Base-by-base conservation (phyloP, 2,329 filamentous ascomycete genomes). In the Alternaria brassicicola region DNA sequence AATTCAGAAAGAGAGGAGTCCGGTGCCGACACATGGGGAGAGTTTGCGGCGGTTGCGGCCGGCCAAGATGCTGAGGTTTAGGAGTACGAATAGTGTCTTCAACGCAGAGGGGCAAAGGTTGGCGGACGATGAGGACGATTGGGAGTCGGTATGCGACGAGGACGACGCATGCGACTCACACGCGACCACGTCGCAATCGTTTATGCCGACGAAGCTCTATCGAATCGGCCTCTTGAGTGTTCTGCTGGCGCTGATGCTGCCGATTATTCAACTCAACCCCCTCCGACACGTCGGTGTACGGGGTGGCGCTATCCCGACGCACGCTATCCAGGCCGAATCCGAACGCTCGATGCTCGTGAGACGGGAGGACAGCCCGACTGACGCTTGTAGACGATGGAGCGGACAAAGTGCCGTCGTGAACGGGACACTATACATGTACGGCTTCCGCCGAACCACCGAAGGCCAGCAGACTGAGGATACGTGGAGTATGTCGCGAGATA, bases 341-440 rank as follows among this genome's bases (percentile, higher is more conserved):
- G 57, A 66, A 39, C 28, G 52, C 38, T 58, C 59, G 9, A 51
- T 54, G 8, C 57, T 76, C 6, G 57, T 68, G 13, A 71, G 62
- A 36, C 64, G 76, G 43, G 71, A 71, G 4, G 69, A 78, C 23
- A 70, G 72, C 12, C 63, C 68, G 19, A 73, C 72, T 0, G 64
- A 77, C 33, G 68, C 75, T 21, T 78, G 76, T 62, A 77, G 73
- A 47, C 68, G 75, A 47, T 78, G 74, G 74, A 72, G 69, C 15
- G 75, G 76, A 25, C 75, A 77, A 52, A 86, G 82, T 60, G 86
- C 90, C 3, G 73, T 90, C 33, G 82, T 93, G 15, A 92, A 92
- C 64, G 90, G 89, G 13, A 93, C 89, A 0, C 71, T 93, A 3
- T 93, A 91, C 72, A 84, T 92, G 53, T 93, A 92, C 65, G 90